Evolutionary conservation across 163 green algal species (phyloP), one percentile per base, ranked within the genome.

Genomic region (Scenedesmus sp.): DNA sequence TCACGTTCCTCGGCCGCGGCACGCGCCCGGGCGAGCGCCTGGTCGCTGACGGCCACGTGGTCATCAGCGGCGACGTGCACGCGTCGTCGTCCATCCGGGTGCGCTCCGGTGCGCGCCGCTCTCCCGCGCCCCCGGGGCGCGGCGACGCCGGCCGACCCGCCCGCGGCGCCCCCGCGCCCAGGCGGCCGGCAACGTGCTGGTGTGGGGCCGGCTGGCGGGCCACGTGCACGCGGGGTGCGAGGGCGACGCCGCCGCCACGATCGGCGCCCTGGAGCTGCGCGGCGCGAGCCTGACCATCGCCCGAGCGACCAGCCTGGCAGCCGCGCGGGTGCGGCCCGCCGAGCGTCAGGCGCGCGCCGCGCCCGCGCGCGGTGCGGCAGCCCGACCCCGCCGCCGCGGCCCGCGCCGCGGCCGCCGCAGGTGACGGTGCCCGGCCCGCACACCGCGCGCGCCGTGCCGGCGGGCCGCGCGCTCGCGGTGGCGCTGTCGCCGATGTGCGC

Each of bases 371-470:
- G n/a, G n/a, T n/a, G n/a, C n/a, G n/a, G n/a, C n/a, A n/a, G n/a
- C n/a, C n/a, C n/a, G n/a, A n/a, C n/a, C n/a, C n/a, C n/a, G n/a
- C n/a, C n/a, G n/a, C n/a, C n/a, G n/a, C n/a, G n/a, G n/a, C n/a
- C n/a, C n/a, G n/a, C n/a, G n/a, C n/a, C n/a, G n/a, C n/a, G n/a
- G n/a, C n/a, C n/a, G n/a, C 1, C 54, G 39, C 58, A 80, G 71
- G 34, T 80, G 36, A 80, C 71, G 31, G 71, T 72, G 17, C 71
- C 71, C 54, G 71, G 71, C 10, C 58, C 71, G 13, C 71, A 80
- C 60, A 51, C 47, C 7, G 71, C 71, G 15, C 10, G 44, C 22
- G 58, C 71, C 22, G 18, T 28, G 14, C 39, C 60, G 22, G 45
- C 36, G 1, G 72, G 72, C 4, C 29, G n/a, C 24, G 45, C n/a